Evolutionary conservation across 1,284 basidiomycete genomes (phyloP).

Genomic region (Cutaneotrichosporon arboriforme): DNA sequence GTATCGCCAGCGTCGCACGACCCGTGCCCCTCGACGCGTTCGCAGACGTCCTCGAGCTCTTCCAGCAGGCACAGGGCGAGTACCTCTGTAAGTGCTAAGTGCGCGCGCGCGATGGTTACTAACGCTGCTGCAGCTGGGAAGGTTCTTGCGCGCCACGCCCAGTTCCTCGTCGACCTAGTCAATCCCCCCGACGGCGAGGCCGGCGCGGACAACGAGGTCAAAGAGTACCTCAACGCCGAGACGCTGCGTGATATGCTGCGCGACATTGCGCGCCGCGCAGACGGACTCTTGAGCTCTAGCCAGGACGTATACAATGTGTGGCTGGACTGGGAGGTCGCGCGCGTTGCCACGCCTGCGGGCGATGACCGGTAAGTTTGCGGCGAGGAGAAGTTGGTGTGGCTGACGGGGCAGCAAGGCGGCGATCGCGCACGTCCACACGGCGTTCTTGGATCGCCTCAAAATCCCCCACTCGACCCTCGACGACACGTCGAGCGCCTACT

Average conservation of each 20-base stretch:
- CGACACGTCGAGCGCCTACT: slow-evolving; percentile 74
- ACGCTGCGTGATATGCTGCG: slow-evolving; percentile 57
- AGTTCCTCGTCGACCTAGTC: slow-evolving; percentile 59
- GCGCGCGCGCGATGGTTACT: not conserved
- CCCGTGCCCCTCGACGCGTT: slow-evolving; percentile 50
- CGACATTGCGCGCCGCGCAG: slow-evolving; percentile 56
- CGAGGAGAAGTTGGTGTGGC: no score
- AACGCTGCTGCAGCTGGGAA: slow-evolving; percentile 57
- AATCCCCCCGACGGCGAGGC: slow-evolving; percentile 41
- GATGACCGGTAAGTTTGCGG: slow-evolving; percentile 54
- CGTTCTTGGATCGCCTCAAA: slow-evolving; percentile 42
- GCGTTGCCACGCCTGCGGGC: slow-evolving; percentile 52
- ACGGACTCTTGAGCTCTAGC: slow-evolving; percentile 55
- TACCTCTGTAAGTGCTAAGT: slow-evolving; percentile 64
- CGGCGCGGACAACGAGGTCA: slow-evolving; percentile 43
- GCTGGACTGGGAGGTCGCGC: slow-evolving; percentile 67
- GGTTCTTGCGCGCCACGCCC: slow-evolving; percentile 62
- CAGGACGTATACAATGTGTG: slow-evolving; percentile 65
- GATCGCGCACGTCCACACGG: slow-evolving; percentile 34
- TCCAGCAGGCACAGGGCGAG: slow-evolving; percentile 65
- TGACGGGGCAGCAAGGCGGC: slow-evolving; percentile 25
- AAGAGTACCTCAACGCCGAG: slow-evolving; percentile 49
- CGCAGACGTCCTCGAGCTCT: slow-evolving; percentile 59
- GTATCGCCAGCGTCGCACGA: slow-evolving; percentile 10
- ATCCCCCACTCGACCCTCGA: slow-evolving; percentile 54